A percentile compares a stretch with the other conserved stretches of the same genome.
Evolutionary conservation across 2,329 filamentous ascomycete species (phyloP).

Genomic region (Pseudogymnoascus sp.): DNA sequence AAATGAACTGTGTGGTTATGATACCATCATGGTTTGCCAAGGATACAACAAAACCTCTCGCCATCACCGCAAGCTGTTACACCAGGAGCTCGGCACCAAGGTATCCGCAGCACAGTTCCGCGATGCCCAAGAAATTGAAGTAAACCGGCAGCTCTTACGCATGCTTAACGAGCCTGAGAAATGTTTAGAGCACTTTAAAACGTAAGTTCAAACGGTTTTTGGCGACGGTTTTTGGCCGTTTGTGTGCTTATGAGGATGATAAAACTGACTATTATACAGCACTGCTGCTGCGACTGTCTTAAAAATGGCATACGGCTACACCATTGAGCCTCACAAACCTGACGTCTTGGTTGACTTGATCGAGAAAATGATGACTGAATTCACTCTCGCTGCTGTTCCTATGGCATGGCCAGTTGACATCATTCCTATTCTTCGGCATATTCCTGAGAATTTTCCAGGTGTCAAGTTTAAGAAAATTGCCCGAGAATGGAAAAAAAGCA

Average conservation of each 20-base stretch:
- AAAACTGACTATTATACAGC: not conserved
- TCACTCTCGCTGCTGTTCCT: slow-evolving; percentile 15
- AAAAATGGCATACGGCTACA: slow-evolving; percentile 16
- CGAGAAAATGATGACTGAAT: slow-evolving; percentile 17
- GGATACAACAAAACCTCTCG: slow-evolving; percentile 23
- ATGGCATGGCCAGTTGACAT: slow-evolving; percentile 14
- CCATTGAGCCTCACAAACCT: slow-evolving; percentile 12
- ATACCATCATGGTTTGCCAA: slow-evolving; percentile 18
- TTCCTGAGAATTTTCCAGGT: slow-evolving; percentile 16
- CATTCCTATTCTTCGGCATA: slow-evolving; percentile 12
- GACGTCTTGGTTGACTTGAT: slow-evolving; percentile 13
- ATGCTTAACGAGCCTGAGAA: slow-evolving; percentile 17
- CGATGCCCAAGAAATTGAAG: slow-evolving; percentile 18
- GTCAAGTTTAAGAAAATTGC: slow-evolving; percentile 15
- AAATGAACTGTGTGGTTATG: slow-evolving; percentile 26
- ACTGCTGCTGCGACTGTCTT: slow-evolving; percentile 13
- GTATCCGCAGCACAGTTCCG: slow-evolving; percentile 19
- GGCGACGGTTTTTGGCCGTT: not conserved
- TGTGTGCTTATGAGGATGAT: not conserved
- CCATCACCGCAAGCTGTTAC: slow-evolving; percentile 23
- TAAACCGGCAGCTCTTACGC: slow-evolving; percentile 17
- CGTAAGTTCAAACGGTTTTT: slow-evolving; percentile 14
- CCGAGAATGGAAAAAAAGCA: slow-evolving; percentile 13
- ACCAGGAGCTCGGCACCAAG: slow-evolving; percentile 28
- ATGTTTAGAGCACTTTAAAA: slow-evolving; percentile 19